Base-by-base conservation (phyloP, 352 stramenopile genomes). In the Pythium dissotocum region DNA sequence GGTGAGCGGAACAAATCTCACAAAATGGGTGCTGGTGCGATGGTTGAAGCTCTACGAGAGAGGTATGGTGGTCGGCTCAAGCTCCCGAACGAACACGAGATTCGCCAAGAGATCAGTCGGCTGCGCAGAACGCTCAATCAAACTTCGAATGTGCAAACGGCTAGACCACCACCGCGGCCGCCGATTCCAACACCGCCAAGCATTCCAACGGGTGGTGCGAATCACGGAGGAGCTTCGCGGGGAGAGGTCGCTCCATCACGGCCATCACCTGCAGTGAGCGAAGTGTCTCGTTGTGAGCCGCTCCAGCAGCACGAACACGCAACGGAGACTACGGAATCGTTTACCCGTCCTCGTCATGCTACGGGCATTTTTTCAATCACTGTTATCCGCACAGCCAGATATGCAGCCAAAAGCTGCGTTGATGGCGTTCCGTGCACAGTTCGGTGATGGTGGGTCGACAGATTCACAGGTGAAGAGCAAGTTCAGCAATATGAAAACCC, bases 51-150 rank as follows among this genome's bases (percentile, higher is more conserved):
- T 24, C 40, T 70, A 7, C 13, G 30, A 30, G 33, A 28, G 8
- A 33, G 35, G 9, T 52, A 70, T 57, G 53, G 14, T 28, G 18
- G 54, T 38, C 32, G 54, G 6, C 63, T 64, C 16, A 48, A 70
- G 9, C 30, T 64, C 2, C 63, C 63, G 13, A 54, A 35, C 12
- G 53, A 65, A 38, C 63, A 40, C 33, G 63, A 70, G 14, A 70
- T 70, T 24, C 33, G 63, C 9, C 63, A 70, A 44, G 63, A 70
- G 42, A 70, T 70, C 36, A 42, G 36, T 42, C 36, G 36, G 12
- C 36, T 42, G 6, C 6, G 36, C 6, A 42, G 12, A 12, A 42
- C 36, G 12, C 6, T 42, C 36, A 42, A 42, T 42, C 36, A 42
- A 42, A 12, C 36, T n/a, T n/a, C n/a, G n/a, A n/a, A n/a, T n/a